Percentiles rank a stretch among this genome's conserved stretches.
These are phyloP conservation scores for Oryza glumipatula DNA, from an alignment of 176 grass and related monocot genomes.

Conservation along the genomic window DNA sequence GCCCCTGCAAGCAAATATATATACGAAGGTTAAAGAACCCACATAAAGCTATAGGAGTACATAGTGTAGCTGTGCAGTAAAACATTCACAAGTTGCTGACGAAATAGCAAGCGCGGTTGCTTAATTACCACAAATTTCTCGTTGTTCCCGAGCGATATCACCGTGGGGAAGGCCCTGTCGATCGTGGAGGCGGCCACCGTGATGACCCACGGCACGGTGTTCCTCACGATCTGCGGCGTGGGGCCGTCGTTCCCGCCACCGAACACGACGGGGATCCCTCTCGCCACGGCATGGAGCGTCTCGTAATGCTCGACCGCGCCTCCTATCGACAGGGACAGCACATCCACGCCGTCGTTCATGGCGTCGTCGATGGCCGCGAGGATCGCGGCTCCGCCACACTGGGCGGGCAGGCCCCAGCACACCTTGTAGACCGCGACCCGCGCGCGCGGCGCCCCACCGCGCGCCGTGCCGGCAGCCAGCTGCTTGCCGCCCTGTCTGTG, in stretches of 20 bases:
- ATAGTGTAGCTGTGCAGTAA: too few species aligned
- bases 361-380: conserved; percentile 60
- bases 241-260: conserved; percentile 38
- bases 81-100: too few species aligned
- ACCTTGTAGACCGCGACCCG: conserved; percentile 58
- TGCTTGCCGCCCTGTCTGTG: background rate
- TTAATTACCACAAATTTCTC: conserved; percentile 47
- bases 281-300: conserved; percentile 57
- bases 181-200: conserved; percentile 59
- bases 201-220: conserved; percentile 48
- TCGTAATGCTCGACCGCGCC: background rate
- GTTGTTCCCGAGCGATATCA: conserved; percentile 51
- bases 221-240: background rate
- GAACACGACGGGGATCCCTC: conserved; percentile 56
- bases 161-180: conserved; percentile 52
- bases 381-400: too few species aligned
- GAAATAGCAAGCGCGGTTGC: too few species aligned
- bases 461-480: conserved; percentile 36
- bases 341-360: conserved; percentile 66
- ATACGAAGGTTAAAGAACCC: too few species aligned
- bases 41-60: too few species aligned
- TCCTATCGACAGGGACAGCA: conserved; percentile 60
- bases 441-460: conserved; percentile 58
- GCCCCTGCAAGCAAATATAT: too few species aligned
- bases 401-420: background rate